Conservation (phyloP, 2,329 filamentous ascomycete species). For the Calcarisporium arbuscula region DNA sequence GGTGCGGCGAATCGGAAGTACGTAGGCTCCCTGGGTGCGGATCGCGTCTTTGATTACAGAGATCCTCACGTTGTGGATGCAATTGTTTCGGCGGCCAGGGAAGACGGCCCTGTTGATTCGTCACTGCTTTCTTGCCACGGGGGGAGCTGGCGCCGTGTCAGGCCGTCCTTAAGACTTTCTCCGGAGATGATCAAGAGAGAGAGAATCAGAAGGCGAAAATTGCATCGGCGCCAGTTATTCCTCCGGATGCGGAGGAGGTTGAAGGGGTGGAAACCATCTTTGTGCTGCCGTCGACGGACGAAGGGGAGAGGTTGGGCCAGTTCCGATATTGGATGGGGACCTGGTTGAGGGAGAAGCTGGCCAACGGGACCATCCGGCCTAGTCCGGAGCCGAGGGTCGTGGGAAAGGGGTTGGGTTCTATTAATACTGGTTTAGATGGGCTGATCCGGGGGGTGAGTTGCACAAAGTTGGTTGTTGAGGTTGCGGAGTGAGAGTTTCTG, state of each 20-base stretch:
- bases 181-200: slow-evolving; percentile 1
- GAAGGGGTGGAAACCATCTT: slow-evolving; percentile 33
- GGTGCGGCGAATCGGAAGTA: slow-evolving; percentile 26
- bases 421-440: slow-evolving; percentile 31
- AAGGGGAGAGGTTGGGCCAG: slow-evolving; percentile 27
- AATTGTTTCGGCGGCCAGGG: slow-evolving; percentile 28
- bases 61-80: slow-evolving; percentile 18
- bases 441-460: slow-evolving; percentile 34
- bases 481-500: slow-evolving; percentile 28
- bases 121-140: slow-evolving; percentile 34
- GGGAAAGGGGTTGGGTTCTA: slow-evolving; percentile 26
- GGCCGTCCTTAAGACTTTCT: slow-evolving; percentile 28
- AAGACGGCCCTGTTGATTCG: slow-evolving; percentile 30
- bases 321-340: slow-evolving; percentile 34
- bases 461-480: slow-evolving; percentile 34
- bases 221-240: slow-evolving; percentile 29
- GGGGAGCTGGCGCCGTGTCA: slow-evolving; percentile 30
- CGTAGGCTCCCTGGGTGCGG: slow-evolving; percentile 25
- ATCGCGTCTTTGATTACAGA: slow-evolving; percentile 37
- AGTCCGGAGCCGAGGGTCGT: slow-evolving; percentile 31
- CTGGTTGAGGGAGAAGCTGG: slow-evolving; percentile 27
- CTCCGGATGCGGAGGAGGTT: slow-evolving; percentile 17
- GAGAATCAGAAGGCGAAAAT: slow-evolving; percentile 20
- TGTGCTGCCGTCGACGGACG: slow-evolving; percentile 26
- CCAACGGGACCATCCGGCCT: slow-evolving; percentile 24